Evolutionary conservation across 2,329 filamentous ascomycete genomes (phyloP).

Genomic region (Phaeosphaeria sp.): DNA sequence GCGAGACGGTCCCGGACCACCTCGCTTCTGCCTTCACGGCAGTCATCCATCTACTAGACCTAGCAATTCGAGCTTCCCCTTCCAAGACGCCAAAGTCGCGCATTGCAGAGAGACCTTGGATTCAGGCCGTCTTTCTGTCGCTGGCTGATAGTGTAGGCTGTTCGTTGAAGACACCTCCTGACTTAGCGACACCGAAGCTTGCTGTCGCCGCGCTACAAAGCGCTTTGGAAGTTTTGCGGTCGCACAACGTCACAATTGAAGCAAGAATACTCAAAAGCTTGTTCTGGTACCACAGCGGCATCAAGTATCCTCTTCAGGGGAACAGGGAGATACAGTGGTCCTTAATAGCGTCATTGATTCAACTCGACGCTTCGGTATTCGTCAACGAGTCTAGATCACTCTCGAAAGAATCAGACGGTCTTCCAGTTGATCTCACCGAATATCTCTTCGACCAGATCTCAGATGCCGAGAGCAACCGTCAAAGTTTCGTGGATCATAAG

Average conservation of each 20-base stretch:
- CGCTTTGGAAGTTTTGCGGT: constrained; percentile 31
- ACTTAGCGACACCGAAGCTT: constrained; percentile 22
- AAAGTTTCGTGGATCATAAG: constrained; percentile 8
- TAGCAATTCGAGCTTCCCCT: constrained; percentile 50
- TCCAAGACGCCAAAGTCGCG: constrained; percentile 50
- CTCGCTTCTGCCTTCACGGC: constrained; percentile 32
- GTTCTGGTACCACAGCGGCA: constrained; percentile 46
- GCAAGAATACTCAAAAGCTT: constrained; percentile 34
- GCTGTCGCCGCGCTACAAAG: constrained; percentile 33
- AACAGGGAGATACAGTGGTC: constrained; percentile 35
- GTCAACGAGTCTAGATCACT: constrained; percentile 28
- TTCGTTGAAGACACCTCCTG: constrained; percentile 29
- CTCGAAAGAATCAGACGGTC: constrained; percentile 12
- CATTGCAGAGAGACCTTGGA: constrained; percentile 52
- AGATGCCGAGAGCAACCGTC: constrained; percentile 16
- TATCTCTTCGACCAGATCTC: constrained; percentile 42
- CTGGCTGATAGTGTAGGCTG: constrained; percentile 46
- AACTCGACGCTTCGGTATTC: constrained; percentile 43
- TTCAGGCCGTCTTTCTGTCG: constrained; percentile 49
- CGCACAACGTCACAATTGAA: constrained; percentile 33
- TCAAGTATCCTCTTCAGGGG: constrained; percentile 29
- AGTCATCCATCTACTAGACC: constrained; percentile 46
- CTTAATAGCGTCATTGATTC: constrained; percentile 40
- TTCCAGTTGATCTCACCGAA: constrained; percentile 31
- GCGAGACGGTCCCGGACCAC: constrained; percentile 26